A percentile compares a stretch with the other conserved stretches of the same genome.
Conservation (phyloP, 805 yeast genomes). For the Kregervanrija fluxuum region DNA sequence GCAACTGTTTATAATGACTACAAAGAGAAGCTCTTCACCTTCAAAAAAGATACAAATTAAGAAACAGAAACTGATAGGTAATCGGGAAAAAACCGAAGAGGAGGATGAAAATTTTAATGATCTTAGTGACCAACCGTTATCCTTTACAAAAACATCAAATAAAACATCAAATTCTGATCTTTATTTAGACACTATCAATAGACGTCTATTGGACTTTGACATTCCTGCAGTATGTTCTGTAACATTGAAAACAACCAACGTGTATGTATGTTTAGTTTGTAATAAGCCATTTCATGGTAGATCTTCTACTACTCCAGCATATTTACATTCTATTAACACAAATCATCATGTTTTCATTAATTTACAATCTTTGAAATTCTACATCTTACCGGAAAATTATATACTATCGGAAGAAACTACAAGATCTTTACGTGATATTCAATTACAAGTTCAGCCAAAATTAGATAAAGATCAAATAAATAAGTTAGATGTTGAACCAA, state of each 20-base stretch:
- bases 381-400: constrained; percentile 56
- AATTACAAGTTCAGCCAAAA: constrained; percentile 43
- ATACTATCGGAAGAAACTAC: constrained; percentile 30
- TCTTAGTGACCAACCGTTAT: constrained; percentile 1
- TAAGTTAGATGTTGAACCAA: constrained; percentile 20
- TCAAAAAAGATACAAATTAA: neutral
- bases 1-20: neutral
- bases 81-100: neutral
- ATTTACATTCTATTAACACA: constrained; percentile 54
- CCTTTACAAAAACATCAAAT: neutral
- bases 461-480: constrained; percentile 32
- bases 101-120: constrained; percentile 7
- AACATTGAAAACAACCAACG: constrained; percentile 50
- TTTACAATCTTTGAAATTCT: constrained; percentile 41
- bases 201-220: constrained; percentile 55
- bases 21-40: neutral
- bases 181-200: constrained; percentile 37
- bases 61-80: neutral
- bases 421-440: constrained; percentile 42
- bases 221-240: constrained; percentile 60
- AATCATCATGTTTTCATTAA: constrained; percentile 60
- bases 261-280: constrained; percentile 68
- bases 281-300: constrained; percentile 71
- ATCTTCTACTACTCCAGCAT: constrained; percentile 56
- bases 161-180: constrained; percentile 9